Percentiles rank a stretch among this genome's conserved stretches.
phyloP scores from a whole-genome alignment of 75 land plant genomes.

The Ceratopteris richardii region DNA sequence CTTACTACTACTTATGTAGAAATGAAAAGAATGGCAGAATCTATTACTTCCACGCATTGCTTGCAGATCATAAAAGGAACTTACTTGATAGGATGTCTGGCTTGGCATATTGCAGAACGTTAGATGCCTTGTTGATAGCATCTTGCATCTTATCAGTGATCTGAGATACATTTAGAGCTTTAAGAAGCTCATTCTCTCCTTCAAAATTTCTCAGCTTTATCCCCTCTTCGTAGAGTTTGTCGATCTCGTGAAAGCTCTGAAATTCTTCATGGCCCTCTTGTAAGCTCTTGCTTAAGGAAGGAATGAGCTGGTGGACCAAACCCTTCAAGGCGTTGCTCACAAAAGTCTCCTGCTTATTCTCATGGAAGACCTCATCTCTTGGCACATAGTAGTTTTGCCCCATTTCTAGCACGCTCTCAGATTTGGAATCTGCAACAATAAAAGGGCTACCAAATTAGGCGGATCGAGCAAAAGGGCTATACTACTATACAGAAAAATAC shows the following conservation, averaged over 20 bases:
- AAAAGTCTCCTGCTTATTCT: constrained; percentile 1
- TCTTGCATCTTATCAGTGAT: not conserved
- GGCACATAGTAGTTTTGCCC: not conserved
- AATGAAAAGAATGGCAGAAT: no score
- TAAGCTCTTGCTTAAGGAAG: constrained; percentile 39
- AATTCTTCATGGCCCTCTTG: constrained; percentile 48
- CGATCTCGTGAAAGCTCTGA: constrained; percentile 51
- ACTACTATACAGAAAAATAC: no score
- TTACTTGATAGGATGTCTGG: not conserved
- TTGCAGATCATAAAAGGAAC: no score
- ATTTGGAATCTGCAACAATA: not conserved
- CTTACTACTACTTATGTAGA: no score
- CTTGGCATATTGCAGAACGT: not conserved
- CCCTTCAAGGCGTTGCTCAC: not conserved
- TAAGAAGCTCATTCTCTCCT: not conserved
- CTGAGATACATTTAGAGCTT: not conserved
- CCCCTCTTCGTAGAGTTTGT: constrained; percentile 61
- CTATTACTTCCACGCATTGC: no score
- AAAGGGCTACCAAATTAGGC: no score
- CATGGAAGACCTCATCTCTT: constrained; percentile 8
- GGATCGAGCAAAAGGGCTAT: no score
- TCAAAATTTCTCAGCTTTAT: constrained; percentile 24
- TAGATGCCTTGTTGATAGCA: constrained; percentile 12
- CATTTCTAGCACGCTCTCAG: not conserved
- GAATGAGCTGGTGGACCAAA: constrained; percentile 45